phyloP scores from a whole-genome alignment of 805 yeast genomes.

The Wickerhamia fluorescens region DNA sequence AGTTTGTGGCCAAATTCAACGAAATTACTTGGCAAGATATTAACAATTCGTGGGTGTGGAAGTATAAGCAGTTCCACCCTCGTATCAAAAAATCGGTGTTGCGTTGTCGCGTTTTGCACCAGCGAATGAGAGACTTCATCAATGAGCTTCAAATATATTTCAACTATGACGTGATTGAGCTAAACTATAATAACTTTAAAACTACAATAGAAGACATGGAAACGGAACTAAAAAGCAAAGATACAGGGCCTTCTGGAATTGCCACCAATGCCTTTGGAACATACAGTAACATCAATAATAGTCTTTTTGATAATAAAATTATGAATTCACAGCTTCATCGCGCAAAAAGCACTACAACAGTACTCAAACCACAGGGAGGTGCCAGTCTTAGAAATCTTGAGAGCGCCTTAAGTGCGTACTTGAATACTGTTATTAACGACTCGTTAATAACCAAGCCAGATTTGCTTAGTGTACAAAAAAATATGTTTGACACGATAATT shows the following conservation, averaged over 20 bases:
- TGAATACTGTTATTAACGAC: conserved; percentile 59
- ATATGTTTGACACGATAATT: conserved; percentile 40
- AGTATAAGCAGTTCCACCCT: conserved; percentile 36
- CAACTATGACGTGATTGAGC: conserved; percentile 52
- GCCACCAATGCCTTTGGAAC: conserved; percentile 4
- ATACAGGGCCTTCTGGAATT: conserved; percentile 2
- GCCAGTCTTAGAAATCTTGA: conserved; percentile 37
- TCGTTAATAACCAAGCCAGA: conserved; percentile 58
- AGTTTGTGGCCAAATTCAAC: conserved; percentile 51
- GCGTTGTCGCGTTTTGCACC: conserved; percentile 48
- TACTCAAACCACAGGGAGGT: not conserved
- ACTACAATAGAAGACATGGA: conserved; percentile 9
- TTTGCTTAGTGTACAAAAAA: conserved; percentile 40
- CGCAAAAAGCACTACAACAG: not conserved
- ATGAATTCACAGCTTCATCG: conserved; percentile 1
- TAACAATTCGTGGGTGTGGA: conserved; percentile 62
- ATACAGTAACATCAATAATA: conserved; percentile 13
- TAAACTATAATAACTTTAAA: conserved; percentile 42
- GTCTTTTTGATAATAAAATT: conserved; percentile 17
- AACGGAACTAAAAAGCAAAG: conserved; percentile 4
- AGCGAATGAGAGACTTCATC: conserved; percentile 50
- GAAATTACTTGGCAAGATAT: conserved; percentile 70
- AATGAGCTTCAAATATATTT: conserved; percentile 50
- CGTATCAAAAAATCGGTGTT: conserved; percentile 47
- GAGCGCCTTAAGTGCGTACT: conserved; percentile 33